Evolutionary conservation across 2,329 filamentous ascomycete species (phyloP).

Genomic region (Cryphonectria radicalis): DNA sequence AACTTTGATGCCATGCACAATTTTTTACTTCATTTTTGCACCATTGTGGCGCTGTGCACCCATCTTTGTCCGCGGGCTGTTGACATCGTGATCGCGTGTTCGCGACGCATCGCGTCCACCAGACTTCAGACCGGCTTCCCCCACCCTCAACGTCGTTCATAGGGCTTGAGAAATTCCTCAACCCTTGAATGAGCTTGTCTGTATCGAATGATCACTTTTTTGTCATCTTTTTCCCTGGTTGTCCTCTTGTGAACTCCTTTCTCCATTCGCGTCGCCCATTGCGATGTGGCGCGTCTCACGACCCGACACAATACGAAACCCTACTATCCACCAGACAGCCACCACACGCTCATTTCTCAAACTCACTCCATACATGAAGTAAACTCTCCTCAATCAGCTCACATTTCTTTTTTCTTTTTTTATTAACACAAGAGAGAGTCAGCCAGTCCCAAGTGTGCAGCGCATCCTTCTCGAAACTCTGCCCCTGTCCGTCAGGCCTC

Average conservation of each 20-base stretch:
- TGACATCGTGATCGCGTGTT: constrained; percentile 20
- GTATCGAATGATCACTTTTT: neutral
- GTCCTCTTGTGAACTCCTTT: neutral
- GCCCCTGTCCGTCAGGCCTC: neutral
- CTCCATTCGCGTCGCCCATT: neutral
- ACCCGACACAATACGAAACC: neutral
- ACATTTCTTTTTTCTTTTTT: neutral
- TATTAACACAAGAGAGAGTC: neutral
- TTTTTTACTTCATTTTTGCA: constrained; percentile 23
- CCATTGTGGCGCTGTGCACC: constrained; percentile 20
- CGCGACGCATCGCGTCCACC: constrained; percentile 17
- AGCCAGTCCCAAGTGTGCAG: neutral
- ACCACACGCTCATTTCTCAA: neutral
- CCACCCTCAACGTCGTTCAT: neutral
- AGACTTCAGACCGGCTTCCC: constrained; percentile 2
- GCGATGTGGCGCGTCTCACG: neutral
- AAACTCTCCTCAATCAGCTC: neutral
- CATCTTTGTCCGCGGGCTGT: constrained; percentile 18
- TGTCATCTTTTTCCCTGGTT: rapidly evolving
- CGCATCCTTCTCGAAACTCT: neutral
- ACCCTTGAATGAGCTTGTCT: constrained; percentile 16
- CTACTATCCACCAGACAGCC: neutral
- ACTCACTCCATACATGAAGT: neutral
- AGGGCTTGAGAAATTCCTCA: neutral
- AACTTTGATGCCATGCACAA: constrained; percentile 18